These are phyloP conservation scores for Gaillardinia entomophila DNA, from an alignment of 805 yeast species.

Conservation along the genomic window DNA sequence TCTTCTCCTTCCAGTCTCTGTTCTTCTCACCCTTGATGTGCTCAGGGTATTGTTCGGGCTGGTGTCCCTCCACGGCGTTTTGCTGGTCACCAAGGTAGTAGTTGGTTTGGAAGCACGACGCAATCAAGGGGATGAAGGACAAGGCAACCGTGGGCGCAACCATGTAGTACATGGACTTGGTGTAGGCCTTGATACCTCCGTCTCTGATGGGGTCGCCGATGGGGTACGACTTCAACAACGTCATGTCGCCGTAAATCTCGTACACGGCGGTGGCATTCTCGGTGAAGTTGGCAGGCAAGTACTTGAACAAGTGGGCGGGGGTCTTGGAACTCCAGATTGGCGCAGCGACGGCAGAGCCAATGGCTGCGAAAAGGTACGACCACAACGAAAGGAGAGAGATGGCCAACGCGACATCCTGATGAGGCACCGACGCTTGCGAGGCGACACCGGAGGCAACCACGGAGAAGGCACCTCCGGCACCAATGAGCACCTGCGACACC, in stretches of 20 bases:
- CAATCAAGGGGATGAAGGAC: constrained; percentile 21
- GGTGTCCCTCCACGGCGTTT: constrained; percentile 25
- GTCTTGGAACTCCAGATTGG: constrained; percentile 25
- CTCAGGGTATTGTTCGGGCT: constrained; percentile 5
- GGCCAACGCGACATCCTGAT: constrained; percentile 35
- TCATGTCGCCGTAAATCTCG: constrained; percentile 15
- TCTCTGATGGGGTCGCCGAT: constrained; percentile 19
- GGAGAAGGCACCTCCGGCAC: constrained; percentile 36
- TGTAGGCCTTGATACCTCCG: constrained; percentile 27
- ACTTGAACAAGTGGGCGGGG: constrained; percentile 20
- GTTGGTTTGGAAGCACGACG: constrained; percentile 25
- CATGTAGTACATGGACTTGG: constrained; percentile 18
- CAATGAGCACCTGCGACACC: constrained; percentile 26
- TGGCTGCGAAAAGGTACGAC: constrained; percentile 30
- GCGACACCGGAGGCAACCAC: constrained; percentile 31
- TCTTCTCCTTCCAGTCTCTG: constrained; percentile 7
- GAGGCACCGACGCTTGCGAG: constrained; percentile 37
- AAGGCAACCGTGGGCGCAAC: constrained; percentile 23
- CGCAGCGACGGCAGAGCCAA: constrained; percentile 35
- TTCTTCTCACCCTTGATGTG: constrained; percentile 5
- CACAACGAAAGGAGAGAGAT: constrained; percentile 29
- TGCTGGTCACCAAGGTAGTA: constrained; percentile 30
- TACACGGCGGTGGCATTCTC: constrained; percentile 10
- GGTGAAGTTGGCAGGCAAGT: constrained; percentile 16
- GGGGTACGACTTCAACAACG: constrained; percentile 15